These are phyloP conservation scores for Xylariomycetidae sp. DNA, from an alignment of 2,329 filamentous ascomycete species.

Conservation along the genomic window DNA sequence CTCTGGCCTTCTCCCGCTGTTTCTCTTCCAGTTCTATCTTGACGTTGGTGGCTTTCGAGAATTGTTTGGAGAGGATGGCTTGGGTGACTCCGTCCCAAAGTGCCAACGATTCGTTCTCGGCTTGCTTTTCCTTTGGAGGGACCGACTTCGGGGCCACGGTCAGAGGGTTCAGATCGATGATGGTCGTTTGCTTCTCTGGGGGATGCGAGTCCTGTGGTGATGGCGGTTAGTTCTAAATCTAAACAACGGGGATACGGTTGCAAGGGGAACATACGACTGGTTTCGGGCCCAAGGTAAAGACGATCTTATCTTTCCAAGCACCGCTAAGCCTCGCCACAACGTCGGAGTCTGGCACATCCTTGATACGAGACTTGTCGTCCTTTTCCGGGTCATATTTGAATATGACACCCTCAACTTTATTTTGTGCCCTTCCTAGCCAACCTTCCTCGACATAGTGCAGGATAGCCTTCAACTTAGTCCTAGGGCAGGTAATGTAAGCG, in stretches of 20 bases:
- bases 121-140: constrained; percentile 72
- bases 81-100: constrained; percentile 87
- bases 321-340: constrained; percentile 79
- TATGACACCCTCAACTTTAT: constrained; percentile 84
- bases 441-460: constrained; percentile 91
- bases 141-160: constrained; percentile 72
- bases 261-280: constrained; percentile 50
- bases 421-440: constrained; percentile 87
- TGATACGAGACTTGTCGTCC: constrained; percentile 73
- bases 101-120: constrained; percentile 82
- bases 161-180: constrained; percentile 86
- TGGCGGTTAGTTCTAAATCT: constrained; percentile 7
- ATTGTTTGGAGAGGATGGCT: constrained; percentile 81
- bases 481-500: constrained; percentile 83
- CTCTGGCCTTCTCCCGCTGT: constrained; percentile 78
- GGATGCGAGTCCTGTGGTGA: constrained; percentile 39
- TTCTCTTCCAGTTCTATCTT: constrained; percentile 91
- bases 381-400: constrained; percentile 88
- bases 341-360: constrained; percentile 81
- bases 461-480: constrained; percentile 87
- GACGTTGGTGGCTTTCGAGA: constrained; percentile 72
- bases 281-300: constrained; percentile 57
- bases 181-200: constrained; percentile 60
- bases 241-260: neutral
- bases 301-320: constrained; percentile 72